phyloP scores from a whole-genome alignment of 1,284 basidiomycete species.

The Heterobasidion irregulare region DNA sequence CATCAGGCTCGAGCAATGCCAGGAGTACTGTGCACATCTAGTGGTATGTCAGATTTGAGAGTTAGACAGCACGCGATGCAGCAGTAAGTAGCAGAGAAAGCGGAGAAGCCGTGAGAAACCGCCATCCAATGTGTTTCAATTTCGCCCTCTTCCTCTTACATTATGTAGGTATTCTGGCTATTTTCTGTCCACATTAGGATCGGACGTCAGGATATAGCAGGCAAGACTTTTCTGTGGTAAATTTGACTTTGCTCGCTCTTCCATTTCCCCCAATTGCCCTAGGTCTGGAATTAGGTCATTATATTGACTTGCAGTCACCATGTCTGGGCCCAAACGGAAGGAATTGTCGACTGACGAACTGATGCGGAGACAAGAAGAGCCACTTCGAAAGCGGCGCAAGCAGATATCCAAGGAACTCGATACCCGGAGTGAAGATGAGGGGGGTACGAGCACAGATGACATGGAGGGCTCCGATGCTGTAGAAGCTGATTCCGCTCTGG shows the following conservation, averaged over 20 bases:
- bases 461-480: conserved; percentile 8
- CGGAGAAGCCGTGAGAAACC: too few relatives aligned
- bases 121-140: too few relatives aligned
- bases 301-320: conserved; percentile 2
- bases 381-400: conserved; percentile 17
- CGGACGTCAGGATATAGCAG: too few relatives aligned
- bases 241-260: neutral
- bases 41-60: too few relatives aligned
- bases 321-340: conserved; percentile 20
- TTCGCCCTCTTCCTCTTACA: too few relatives aligned
- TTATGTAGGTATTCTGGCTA: too few relatives aligned
- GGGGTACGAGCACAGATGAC: conserved; percentile 1
- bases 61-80: too few relatives aligned
- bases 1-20: too few relatives aligned
- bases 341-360: conserved; percentile 27
- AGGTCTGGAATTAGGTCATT: neutral
- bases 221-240: too few relatives aligned
- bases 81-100: too few relatives aligned
- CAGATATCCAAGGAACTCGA: conserved; percentile 3
- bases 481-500: neutral
- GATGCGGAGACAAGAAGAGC: conserved; percentile 26
- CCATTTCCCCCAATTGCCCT: neutral
- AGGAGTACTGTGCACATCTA: too few relatives aligned
- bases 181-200: too few relatives aligned
- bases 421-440: neutral